These are phyloP conservation scores for Cystobasidium ongulense DNA, from an alignment of 768 basidiomycete species.

Conservation along the genomic window DNA sequence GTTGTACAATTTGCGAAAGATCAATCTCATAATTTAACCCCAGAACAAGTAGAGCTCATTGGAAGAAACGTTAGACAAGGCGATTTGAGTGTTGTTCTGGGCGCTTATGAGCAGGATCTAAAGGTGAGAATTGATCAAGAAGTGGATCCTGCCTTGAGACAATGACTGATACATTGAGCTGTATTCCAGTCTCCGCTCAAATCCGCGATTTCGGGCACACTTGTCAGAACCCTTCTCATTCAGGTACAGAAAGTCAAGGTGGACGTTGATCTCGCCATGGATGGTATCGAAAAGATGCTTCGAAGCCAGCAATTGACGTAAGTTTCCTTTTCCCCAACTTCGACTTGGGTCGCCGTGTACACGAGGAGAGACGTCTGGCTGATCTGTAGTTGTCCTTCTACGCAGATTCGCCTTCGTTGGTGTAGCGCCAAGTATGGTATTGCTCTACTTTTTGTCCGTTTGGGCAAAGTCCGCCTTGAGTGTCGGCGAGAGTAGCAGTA, in stretches of 20 bases:
- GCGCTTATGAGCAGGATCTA: constrained; percentile 86
- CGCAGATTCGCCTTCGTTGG: constrained; percentile 80
- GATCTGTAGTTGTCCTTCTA: constrained; percentile 42
- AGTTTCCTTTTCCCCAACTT: neutral
- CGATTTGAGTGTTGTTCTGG: constrained; percentile 75
- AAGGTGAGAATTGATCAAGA: constrained; percentile 47
- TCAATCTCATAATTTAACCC: constrained; percentile 54
- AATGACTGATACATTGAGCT: neutral
- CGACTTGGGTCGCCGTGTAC: no score
- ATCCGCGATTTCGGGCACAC: constrained; percentile 67
- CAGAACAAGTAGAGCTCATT: constrained; percentile 59
- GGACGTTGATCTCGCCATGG: constrained; percentile 79
- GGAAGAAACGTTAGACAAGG: constrained; percentile 63
- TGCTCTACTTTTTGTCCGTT: constrained; percentile 63
- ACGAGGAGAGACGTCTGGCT: neutral
- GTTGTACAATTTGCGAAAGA: constrained; percentile 73
- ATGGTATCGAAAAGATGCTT: constrained; percentile 85
- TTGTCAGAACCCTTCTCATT: constrained; percentile 75
- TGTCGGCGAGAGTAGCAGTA: constrained; percentile 51
- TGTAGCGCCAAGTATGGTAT: constrained; percentile 74
- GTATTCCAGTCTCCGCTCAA: constrained; percentile 56
- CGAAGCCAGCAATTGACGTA: constrained; percentile 23
- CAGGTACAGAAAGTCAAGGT: constrained; percentile 96
- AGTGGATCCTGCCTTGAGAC: neutral
- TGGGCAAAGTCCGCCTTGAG: constrained; percentile 53